phyloP scores from a whole-genome alignment of 192 early-diverging fungal species.

The Tieghemiomyces parasiticus region DNA sequence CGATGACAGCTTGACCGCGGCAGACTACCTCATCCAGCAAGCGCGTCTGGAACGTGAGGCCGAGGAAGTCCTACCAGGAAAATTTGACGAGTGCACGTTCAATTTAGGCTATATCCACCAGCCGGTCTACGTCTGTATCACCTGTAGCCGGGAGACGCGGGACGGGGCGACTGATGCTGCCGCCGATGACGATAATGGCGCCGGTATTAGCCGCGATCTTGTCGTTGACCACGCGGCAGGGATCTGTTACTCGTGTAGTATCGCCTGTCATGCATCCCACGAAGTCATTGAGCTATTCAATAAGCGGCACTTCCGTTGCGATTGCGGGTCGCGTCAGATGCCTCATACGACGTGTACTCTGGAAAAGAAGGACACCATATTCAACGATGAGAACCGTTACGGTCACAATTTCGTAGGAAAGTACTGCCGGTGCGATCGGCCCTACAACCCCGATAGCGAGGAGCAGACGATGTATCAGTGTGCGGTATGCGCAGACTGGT shows the following conservation, averaged over 20 bases:
- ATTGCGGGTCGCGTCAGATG: conserved; percentile 59
- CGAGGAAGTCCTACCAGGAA: conserved; percentile 40
- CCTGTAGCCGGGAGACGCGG: conserved; percentile 35
- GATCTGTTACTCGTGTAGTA: conserved; percentile 66
- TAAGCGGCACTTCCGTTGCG: conserved; percentile 74
- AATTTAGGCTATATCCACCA: conserved; percentile 62
- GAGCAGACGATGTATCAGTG: conserved; percentile 74
- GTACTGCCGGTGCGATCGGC: conserved; percentile 73
- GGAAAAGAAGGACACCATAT: conserved; percentile 11
- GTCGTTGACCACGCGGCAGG: conserved; percentile 22
- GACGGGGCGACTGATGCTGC: not conserved
- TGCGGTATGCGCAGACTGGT: conserved; percentile 77
- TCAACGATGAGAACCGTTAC: conserved; percentile 61
- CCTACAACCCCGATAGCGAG: conserved; percentile 61
- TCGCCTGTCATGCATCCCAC: conserved; percentile 59
- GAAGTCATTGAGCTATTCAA: conserved; percentile 75
- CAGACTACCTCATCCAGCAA: conserved; percentile 23
- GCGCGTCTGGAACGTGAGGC: conserved; percentile 27
- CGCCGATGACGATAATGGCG: not conserved
- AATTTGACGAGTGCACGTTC: conserved; percentile 61
- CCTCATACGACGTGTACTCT: conserved; percentile 19
- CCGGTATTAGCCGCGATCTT: not conserved
- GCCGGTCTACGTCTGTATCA: conserved; percentile 65
- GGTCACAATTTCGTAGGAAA: conserved; percentile 67
- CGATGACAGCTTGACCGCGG: conserved; percentile 25